A percentile compares a stretch with the other conserved stretches of the same genome.
Evolutionary conservation across 2,329 filamentous ascomycete species (phyloP).

Genomic region (Stemphylium lycopersici): DNA sequence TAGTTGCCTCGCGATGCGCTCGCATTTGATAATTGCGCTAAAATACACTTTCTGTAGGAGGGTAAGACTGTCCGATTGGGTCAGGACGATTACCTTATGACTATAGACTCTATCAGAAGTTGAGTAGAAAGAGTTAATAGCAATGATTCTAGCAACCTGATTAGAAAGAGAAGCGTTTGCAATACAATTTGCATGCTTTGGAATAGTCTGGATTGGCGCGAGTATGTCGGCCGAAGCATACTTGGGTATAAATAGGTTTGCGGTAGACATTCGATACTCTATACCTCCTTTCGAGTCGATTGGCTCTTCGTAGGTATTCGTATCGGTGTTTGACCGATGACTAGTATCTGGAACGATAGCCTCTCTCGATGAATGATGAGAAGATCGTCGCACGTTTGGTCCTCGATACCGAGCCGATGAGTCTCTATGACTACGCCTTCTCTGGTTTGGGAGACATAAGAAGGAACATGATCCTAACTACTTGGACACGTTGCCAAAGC

Average conservation of each 20-base stretch:
- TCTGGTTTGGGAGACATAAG: no score
- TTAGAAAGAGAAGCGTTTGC: conserved; percentile 1
- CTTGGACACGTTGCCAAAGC: neutral
- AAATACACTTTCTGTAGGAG: neutral
- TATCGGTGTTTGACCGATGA: neutral
- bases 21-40: neutral
- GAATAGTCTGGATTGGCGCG: neutral
- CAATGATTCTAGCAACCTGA: neutral
- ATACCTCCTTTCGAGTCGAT: neutral
- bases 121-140: neutral
- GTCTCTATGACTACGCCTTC: neutral
- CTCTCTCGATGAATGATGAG: no score
- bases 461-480: neutral
- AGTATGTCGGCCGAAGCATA: neutral
- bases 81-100: neutral
- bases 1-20: neutral
- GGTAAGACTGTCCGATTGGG: neutral
- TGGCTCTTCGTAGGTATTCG: neutral
- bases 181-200: no score
- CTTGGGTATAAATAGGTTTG: neutral
- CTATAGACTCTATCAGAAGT: neutral
- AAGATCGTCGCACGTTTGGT: neutral
- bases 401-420: no score
- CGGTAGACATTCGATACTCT: neutral
- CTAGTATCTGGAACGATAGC: no score